Evolutionary conservation across 306 rosid genomes (phyloP).

Genomic region (Prunus armeniaca): DNA sequence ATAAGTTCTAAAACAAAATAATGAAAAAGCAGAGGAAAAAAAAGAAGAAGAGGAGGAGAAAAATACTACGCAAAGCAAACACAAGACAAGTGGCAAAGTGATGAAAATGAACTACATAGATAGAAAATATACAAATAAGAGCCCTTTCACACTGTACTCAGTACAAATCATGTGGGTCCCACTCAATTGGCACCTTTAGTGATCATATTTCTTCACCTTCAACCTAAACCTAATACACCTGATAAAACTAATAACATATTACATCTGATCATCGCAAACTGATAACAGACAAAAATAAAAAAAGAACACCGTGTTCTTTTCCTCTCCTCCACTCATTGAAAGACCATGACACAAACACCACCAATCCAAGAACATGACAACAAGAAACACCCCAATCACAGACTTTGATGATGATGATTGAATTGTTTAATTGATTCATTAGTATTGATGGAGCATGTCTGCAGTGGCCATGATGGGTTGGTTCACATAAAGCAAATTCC

Average conservation of each 20-base stretch:
- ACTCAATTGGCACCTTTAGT: neutral
- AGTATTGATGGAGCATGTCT: slow-evolving; percentile 54
- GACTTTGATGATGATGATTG: neutral
- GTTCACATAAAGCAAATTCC: slow-evolving; percentile 44
- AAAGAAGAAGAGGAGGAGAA: neutral
- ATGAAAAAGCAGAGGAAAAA: too few relatives aligned
- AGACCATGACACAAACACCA: slow-evolving; percentile 15
- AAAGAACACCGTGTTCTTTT: neutral
- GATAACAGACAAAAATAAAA: neutral
- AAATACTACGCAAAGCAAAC: neutral
- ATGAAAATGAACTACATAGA: too few relatives aligned
- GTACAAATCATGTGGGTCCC: neutral
- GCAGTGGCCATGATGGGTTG: slow-evolving; percentile 75
- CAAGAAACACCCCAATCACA: slow-evolving; percentile 9
- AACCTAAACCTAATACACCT: neutral
- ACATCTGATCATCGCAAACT: neutral
- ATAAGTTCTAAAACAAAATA: neutral
- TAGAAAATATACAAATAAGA: neutral
- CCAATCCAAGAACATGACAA: slow-evolving; percentile 6
- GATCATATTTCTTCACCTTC: neutral
- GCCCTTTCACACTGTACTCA: neutral
- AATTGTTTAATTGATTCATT: neutral
- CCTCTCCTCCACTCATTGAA: slow-evolving; percentile 8
- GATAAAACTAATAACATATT: neutral
- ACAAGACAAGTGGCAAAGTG: neutral